A percentile compares a stretch with the other conserved stretches of the same genome.
These are phyloP conservation scores for Licmophora abbreviata DNA, from an alignment of 108 stramenopile species.

Conservation along the genomic window DNA sequence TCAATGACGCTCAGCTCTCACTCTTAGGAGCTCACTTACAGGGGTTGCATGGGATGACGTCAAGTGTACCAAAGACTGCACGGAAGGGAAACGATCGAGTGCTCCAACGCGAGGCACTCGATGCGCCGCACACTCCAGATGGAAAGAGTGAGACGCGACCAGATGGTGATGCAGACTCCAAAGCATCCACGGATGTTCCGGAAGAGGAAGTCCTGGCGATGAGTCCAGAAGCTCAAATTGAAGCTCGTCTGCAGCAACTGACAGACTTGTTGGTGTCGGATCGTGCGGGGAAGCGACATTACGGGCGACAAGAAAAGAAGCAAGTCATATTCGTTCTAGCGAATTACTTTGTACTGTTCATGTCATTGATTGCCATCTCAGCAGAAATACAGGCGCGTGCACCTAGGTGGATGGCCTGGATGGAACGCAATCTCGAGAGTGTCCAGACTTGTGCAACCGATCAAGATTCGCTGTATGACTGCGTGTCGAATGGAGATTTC, in stretches of 20 bases:
- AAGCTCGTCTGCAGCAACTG: conserved; percentile 38
- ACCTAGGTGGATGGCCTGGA: conserved; percentile 59
- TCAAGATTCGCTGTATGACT: conserved; percentile 64
- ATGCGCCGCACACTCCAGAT: neutral
- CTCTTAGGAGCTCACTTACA: conserved; percentile 17
- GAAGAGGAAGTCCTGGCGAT: conserved; percentile 16
- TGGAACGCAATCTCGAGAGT: conserved; percentile 61
- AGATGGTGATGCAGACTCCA: neutral
- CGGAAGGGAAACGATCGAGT: neutral
- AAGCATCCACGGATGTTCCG: neutral
- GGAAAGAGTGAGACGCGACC: conserved; percentile 1
- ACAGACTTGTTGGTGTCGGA: conserved; percentile 22
- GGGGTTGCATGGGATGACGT: conserved; percentile 7
- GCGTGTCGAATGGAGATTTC: conserved; percentile 70
- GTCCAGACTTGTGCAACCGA: conserved; percentile 78
- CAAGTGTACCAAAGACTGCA: neutral
- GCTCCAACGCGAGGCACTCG: neutral
- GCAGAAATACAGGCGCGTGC: conserved; percentile 76
- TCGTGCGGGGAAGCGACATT: conserved; percentile 7
- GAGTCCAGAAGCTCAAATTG: conserved; percentile 34
- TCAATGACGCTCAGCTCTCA: conserved; percentile 24
- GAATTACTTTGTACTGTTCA: conserved; percentile 74
- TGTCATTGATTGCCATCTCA: conserved; percentile 70
- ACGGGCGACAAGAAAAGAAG: conserved; percentile 44
- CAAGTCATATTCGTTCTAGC: conserved; percentile 72